Conservation (phyloP, 805 yeast species). For the Pichia scutulata region DNA sequence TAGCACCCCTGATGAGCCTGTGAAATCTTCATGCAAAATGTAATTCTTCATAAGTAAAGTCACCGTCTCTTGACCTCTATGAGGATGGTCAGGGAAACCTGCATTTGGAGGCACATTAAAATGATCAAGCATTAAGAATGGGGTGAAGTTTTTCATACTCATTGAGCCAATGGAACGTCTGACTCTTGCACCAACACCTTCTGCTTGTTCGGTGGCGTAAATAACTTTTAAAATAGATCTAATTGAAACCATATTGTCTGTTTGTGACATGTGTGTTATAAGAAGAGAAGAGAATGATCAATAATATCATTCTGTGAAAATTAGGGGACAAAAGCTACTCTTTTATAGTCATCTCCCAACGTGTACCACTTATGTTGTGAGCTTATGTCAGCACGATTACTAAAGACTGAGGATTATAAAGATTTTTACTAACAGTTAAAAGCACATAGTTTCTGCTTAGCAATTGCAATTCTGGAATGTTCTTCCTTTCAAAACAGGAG, state of each 20-base stretch:
- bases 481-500: too few relatives aligned
- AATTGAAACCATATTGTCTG: slow-evolving; percentile 20
- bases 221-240: slow-evolving; percentile 46
- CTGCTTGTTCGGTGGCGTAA: slow-evolving; percentile 62
- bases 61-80: slow-evolving; percentile 77
- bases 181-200: slow-evolving; percentile 85
- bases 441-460: too few relatives aligned
- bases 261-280: background rate
- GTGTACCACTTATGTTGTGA: background rate
- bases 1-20: slow-evolving; percentile 73
- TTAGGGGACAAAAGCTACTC: background rate
- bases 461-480: too few relatives aligned
- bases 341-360: background rate
- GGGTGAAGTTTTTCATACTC: slow-evolving; percentile 66
- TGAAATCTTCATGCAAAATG: slow-evolving; percentile 78
- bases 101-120: slow-evolving; percentile 55
- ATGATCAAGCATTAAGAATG: slow-evolving; percentile 77
- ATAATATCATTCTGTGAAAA: background rate
- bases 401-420: background rate
- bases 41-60: slow-evolving; percentile 59
- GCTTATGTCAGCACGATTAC: background rate
- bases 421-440: background rate
- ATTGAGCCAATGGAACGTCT: slow-evolving; percentile 72
- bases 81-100: slow-evolving; percentile 83
- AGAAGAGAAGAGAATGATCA: background rate